These are phyloP conservation scores for Saccharomyces hybrid DNA, from an alignment of 1,139 yeast genomes.

Conservation along the genomic window DNA sequence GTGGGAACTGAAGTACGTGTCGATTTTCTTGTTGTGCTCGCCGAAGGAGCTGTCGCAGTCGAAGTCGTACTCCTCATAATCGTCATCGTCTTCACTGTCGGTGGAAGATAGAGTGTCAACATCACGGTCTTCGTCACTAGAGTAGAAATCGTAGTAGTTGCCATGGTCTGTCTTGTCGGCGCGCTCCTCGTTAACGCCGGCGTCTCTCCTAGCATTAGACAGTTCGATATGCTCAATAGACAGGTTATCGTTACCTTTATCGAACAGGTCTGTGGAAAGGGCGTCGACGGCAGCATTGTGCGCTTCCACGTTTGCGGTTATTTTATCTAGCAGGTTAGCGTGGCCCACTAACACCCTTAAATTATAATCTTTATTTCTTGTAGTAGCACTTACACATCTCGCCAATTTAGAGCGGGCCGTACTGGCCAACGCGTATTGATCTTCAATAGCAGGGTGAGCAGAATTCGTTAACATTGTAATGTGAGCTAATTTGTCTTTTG, in stretches of 20 bases:
- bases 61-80: background rate
- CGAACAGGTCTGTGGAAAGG: background rate
- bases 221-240: background rate
- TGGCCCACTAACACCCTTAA: slow-evolving; percentile 28
- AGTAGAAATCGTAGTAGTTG: background rate
- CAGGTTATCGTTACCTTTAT: background rate
- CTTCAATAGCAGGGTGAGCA: slow-evolving; percentile 11
- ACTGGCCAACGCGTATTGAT: slow-evolving; percentile 19
- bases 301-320: slow-evolving; percentile 16
- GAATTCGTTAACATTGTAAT: slow-evolving; percentile 6
- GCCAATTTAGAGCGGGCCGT: slow-evolving; percentile 20
- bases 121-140: background rate
- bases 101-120: background rate
- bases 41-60: background rate
- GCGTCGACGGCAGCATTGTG: slow-evolving; percentile 1
- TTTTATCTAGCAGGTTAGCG: slow-evolving; percentile 23
- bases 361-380: slow-evolving; percentile 17
- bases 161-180: background rate
- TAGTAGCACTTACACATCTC: slow-evolving; percentile 13
- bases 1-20: background rate
- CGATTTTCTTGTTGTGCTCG: background rate
- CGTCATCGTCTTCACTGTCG: background rate
- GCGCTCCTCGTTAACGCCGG: background rate
- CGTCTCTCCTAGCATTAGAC: background rate
- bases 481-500: background rate